Evolutionary conservation across 2,329 filamentous ascomycete genomes (phyloP).

Genomic region (Fusarium nygamai): DNA sequence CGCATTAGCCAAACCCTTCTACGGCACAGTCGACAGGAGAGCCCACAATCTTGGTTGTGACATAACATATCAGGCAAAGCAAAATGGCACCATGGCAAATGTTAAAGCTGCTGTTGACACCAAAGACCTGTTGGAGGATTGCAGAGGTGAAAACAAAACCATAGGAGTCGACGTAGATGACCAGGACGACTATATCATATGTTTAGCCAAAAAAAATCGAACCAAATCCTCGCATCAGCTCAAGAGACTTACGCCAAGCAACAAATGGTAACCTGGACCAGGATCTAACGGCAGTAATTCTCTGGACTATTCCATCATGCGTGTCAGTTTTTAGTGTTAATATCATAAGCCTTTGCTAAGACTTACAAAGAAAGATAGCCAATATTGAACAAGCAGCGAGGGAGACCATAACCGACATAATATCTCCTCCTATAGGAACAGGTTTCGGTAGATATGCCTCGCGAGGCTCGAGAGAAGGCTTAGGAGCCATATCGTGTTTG

Average conservation of each 20-base stretch:
- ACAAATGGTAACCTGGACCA: constrained; percentile 56
- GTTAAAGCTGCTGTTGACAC: constrained; percentile 60
- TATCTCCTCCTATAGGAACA: constrained; percentile 49
- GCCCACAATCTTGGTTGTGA: constrained; percentile 66
- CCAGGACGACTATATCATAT: constrained; percentile 61
- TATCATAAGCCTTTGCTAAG: neutral
- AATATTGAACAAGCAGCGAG: constrained; percentile 49
- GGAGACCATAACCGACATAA: constrained; percentile 50
- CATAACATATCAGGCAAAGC: constrained; percentile 69
- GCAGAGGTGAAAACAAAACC: constrained; percentile 67
- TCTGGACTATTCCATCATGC: constrained; percentile 46
- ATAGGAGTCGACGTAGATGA: constrained; percentile 69
- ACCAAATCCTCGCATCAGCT: neutral
- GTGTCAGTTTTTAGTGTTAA: constrained; percentile 3
- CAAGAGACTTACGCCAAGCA: constrained; percentile 53
- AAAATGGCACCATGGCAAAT: constrained; percentile 69
- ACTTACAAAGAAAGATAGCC: constrained; percentile 51
- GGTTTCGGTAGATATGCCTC: constrained; percentile 14
- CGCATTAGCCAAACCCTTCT: neutral
- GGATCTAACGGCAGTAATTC: constrained; percentile 48
- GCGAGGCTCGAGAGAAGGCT: constrained; percentile 5
- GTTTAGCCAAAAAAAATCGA: neutral
- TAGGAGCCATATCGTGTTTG: constrained; percentile 20
- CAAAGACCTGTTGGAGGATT: constrained; percentile 65
- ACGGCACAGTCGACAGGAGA: neutral